Evolutionary conservation across 345 rosid species (phyloP).

Genomic region (Carallia brachiata): DNA sequence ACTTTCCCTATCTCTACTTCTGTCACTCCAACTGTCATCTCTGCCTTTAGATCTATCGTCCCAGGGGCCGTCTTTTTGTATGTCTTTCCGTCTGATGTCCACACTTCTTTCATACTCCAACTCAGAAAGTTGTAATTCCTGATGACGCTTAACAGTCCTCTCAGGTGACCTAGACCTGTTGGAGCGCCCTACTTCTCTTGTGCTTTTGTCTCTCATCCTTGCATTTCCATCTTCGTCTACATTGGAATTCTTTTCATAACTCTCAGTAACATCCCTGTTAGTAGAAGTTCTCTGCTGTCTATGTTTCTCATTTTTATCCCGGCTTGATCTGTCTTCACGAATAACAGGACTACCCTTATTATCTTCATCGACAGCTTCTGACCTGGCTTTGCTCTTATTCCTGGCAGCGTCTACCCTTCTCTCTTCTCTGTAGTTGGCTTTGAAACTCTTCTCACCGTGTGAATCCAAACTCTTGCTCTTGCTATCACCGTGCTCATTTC

Average conservation of each 20-base stretch:
- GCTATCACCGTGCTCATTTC: constrained; percentile 56
- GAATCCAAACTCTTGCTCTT: constrained; percentile 48
- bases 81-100: constrained; percentile 41
- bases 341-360: constrained; percentile 53
- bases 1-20: constrained; percentile 64
- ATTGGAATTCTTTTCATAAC: constrained; percentile 47
- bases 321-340: constrained; percentile 46
- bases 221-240: constrained; percentile 59
- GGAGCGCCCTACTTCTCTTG: constrained; percentile 48
- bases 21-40: constrained; percentile 68
- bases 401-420: constrained; percentile 50
- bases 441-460: constrained; percentile 51
- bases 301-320: constrained; percentile 57
- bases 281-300: constrained; percentile 53
- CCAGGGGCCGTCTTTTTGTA: constrained; percentile 51
- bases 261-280: constrained; percentile 50
- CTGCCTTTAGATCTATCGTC: constrained; percentile 67
- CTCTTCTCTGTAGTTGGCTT: constrained; percentile 65
- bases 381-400: constrained; percentile 49
- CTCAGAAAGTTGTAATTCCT: constrained; percentile 57
- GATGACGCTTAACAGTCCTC: constrained; percentile 56
- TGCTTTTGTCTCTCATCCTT: constrained; percentile 47
- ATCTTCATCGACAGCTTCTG: constrained; percentile 64
- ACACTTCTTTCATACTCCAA: constrained; percentile 48
- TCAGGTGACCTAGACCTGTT: constrained; percentile 82